Evolutionary conservation across 495 filamentous ascomycete genomes (phyloP), one percentile per base, ranked within the genome.

Genomic region (Podospora didyma): DNA sequence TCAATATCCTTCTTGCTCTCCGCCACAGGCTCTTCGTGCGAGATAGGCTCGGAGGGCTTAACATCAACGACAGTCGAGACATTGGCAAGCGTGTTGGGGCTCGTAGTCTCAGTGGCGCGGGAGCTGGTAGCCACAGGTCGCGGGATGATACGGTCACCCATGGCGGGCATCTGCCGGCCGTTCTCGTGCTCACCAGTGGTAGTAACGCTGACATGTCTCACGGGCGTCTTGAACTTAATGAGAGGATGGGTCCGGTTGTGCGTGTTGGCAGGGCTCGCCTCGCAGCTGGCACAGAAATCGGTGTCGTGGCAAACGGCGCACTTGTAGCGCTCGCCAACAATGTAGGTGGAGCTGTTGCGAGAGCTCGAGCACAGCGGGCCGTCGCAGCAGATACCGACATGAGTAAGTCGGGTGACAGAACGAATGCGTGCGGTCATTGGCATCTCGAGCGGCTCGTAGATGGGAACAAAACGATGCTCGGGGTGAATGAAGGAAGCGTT

Each of bases 281-380:
- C 94, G 73, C 94, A 99, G 65, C 82, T 88, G 60, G 87, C 91
- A 69, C 94, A 99, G 80, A 97, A 96, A 66, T 98, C 95, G 34
- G 86, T 89, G 69, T 99, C 95, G 66, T 94, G 82, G 75, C 94
- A 99, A 51, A 99, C 88, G 55, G 95, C 90, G 68, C 94, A 99
- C 83, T 97, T 97, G 80, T 93, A 99, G 56, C 94, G 86, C 60
- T 87, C 80, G 17, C 94, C 95, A 28, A 75, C 75, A 60, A 99
- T 96, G 72, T 90, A 97, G 41, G 75, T 71, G n/a, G 66, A 64
- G 24, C 58, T 62, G 49, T 76, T 65, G 41, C 74, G 74, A 54
- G 81, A 77, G 59, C 69, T 65, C 57, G 82, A 80, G 83, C 94
- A 99, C 19, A 96, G 80, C 21, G 93, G 95, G 10, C 94, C 94